Conservation (phyloP, 2,329 filamentous ascomycete genomes). For the Acephala macrosclerotiorum region DNA sequence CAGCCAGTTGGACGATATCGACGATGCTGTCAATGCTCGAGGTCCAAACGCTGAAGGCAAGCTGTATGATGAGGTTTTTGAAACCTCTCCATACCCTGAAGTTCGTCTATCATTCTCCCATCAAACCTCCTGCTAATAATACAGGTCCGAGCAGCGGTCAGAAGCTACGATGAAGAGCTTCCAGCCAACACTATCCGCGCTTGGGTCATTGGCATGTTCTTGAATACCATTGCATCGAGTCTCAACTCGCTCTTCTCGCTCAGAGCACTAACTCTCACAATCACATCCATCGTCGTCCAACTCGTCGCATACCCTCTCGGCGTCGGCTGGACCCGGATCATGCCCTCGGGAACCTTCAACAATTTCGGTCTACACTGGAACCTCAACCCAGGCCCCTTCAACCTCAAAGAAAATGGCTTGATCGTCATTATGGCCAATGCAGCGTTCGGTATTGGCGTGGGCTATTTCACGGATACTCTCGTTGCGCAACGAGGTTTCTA, state of each 20-base stretch:
- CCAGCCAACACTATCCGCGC: conserved; percentile 72
- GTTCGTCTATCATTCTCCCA: conserved; percentile 1
- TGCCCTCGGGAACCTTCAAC: conserved; percentile 38
- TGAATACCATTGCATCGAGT: conserved; percentile 28
- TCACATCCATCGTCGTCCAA: conserved; percentile 46
- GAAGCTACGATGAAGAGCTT: conserved; percentile 63
- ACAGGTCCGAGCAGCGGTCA: conserved; percentile 30
- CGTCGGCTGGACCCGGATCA: conserved; percentile 60
- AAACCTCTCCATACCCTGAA: conserved; percentile 30
- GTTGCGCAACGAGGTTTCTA: conserved; percentile 3
- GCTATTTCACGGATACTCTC: background rate
- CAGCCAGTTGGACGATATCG: conserved; percentile 28
- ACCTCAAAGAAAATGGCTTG: conserved; percentile 73
- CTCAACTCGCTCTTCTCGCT: conserved; percentile 37
- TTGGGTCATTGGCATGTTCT: conserved; percentile 55
- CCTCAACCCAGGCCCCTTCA: conserved; percentile 73
- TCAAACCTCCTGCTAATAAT: background rate
- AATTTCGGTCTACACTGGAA: conserved; percentile 61
- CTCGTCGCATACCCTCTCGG: conserved; percentile 49
- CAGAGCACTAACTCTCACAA: conserved; percentile 43
- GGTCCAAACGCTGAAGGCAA: conserved; percentile 23
- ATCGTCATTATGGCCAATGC: conserved; percentile 66
- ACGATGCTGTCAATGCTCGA: conserved; percentile 28
- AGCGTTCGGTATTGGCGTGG: conserved; percentile 8
- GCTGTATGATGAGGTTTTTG: conserved; percentile 24